Evolutionary conservation across 495 filamentous ascomycete species (phyloP).

Genomic region (Annulohypoxylon bovei): DNA sequence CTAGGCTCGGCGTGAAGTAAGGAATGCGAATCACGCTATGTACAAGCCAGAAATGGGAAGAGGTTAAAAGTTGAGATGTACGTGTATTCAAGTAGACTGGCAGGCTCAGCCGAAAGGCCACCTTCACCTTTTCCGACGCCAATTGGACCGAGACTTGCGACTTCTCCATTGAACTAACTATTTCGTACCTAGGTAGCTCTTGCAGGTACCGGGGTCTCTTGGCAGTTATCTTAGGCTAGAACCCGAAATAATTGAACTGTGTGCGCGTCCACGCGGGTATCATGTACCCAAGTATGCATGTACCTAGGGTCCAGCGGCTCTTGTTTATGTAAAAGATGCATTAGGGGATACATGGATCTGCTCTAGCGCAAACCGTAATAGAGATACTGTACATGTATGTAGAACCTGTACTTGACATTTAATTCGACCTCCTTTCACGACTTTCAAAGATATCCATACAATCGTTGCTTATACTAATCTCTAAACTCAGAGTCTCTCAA

Average conservation of each 20-base stretch:
- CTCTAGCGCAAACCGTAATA: too few species aligned
- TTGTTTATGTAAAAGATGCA: too few species aligned
- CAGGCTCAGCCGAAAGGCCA: conserved; percentile 42
- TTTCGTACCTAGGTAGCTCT: neutral
- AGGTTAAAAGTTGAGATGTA: conserved; percentile 24
- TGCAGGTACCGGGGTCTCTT: neutral
- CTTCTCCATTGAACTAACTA: neutral
- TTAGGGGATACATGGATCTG: too few species aligned
- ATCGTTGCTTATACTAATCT: too few species aligned
- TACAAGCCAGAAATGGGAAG: conserved; percentile 8
- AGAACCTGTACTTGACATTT: too few species aligned
- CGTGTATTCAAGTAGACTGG: neutral
- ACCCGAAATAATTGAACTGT: neutral
- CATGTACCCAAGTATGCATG: neutral
- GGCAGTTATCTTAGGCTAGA: too few species aligned
- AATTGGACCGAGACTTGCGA: conserved; percentile 27
- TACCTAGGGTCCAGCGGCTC: neutral
- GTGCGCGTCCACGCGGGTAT: neutral
- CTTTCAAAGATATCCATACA: too few species aligned
- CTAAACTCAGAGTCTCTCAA: neutral
- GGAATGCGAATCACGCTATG: conserved; percentile 20
- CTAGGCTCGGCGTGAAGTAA: conserved; percentile 18
- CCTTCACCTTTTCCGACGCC: conserved; percentile 43
- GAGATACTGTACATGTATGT: too few species aligned
- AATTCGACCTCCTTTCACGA: too few species aligned